Evolutionary conservation across 2,329 filamentous ascomycete genomes (phyloP), one percentile per base, ranked within the genome.

Genomic region (Samsoniella hepiali): DNA sequence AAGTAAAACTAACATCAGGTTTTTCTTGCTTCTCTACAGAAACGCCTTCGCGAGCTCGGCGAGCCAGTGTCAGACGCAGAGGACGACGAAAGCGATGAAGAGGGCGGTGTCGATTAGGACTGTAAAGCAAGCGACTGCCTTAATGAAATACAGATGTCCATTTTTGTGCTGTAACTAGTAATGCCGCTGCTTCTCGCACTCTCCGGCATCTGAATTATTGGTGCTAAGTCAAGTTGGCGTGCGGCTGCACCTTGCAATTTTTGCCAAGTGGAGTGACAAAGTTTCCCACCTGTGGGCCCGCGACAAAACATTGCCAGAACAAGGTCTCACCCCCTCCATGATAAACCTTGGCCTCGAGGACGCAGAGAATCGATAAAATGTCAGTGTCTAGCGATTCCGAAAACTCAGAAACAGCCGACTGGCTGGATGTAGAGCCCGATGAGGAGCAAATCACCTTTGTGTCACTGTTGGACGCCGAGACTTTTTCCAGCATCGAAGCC

Each of bases 51-150:
- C 69, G 84, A 82, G 29, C 78, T 92, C 22, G 90, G 90, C 3
- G 84, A 91, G 71, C 80, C 81, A 65, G 86, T 94, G 10, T 93
- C 91, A 1, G 91, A 94, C 67, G 89, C 79, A n/a, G 91, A 93
- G 66, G 88, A 88, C 22, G 88, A 87, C 0, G 85, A 84, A 0
- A 84, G 82, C 0, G 83, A 83, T 0, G 82, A 83, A 0, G 82
- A 84, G 0, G 82, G 84, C 0, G 83, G 81, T 0, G 84, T 83
- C 0, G 84, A 82, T 1, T 27, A 69, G 72, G 6, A 71, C 74
- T 40, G 72, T 74, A 72, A 58, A 66, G 15, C 34, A 27, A 57
- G 53, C 34, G 9, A 42, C 9, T 36, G 13, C n/a, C 31, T 40
- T 40, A 42, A 51, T 13, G 15, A 2, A 36, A 31, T 10, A 17